phyloP scores from a whole-genome alignment of 192 early-diverging fungal species.

The Backusella parvicylindrica region DNA sequence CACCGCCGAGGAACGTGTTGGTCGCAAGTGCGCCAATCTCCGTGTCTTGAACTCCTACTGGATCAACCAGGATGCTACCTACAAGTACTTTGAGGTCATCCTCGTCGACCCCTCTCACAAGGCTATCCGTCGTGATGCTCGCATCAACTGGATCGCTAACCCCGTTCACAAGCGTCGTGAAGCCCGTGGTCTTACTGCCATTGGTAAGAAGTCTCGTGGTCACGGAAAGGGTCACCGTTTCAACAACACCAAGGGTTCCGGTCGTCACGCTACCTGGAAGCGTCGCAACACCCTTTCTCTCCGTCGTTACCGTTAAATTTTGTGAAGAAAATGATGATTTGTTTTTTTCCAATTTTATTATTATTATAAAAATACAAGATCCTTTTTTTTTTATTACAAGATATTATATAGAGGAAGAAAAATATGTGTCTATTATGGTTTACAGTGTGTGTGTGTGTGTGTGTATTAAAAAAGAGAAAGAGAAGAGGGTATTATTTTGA shows the following conservation, averaged over 20 bases:
- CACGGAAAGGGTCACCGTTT: constrained; percentile 93
- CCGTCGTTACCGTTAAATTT: constrained; percentile 84
- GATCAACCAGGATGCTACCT: constrained; percentile 99
- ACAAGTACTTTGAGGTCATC: too few relatives aligned
- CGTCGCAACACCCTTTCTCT: constrained; percentile 95
- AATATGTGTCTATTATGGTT: too few relatives aligned
- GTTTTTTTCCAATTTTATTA: neutral
- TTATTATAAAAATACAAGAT: neutral
- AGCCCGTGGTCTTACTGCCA: too few relatives aligned
- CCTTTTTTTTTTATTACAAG: neutral
- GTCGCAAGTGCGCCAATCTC: constrained; percentile 92
- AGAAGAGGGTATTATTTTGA: neutral
- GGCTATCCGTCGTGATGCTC: constrained; percentile 95
- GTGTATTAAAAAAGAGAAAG: neutral
- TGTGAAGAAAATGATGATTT: neutral
- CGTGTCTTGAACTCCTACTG: constrained; percentile 99
- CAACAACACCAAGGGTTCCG: constrained; percentile 97
- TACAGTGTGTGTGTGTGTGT: neutral
- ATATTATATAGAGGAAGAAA: neutral
- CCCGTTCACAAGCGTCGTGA: too few relatives aligned
- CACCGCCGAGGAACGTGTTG: constrained; percentile 96
- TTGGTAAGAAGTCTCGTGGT: too few relatives aligned
- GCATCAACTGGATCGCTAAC: constrained; percentile 99
- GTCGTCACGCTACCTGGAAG: constrained; percentile 90
- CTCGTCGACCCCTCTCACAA: constrained; percentile 95